phyloP scores from a whole-genome alignment of 2,329 filamentous ascomycete genomes.

The Hymenoscyphus fructigenus region DNA sequence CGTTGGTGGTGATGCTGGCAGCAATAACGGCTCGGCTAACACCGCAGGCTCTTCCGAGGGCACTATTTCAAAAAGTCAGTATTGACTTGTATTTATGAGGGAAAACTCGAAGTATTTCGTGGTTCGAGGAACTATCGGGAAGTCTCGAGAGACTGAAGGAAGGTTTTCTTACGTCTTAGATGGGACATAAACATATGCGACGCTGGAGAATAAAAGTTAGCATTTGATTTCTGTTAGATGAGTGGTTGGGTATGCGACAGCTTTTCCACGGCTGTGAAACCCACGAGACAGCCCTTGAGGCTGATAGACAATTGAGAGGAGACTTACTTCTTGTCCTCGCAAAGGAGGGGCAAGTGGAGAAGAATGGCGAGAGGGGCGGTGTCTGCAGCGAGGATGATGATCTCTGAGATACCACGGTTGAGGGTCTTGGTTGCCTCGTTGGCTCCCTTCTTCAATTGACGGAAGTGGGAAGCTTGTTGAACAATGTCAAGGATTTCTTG shows the following conservation, averaged over 20 bases:
- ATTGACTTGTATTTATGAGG: not conserved
- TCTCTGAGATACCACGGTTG: slow-evolving; percentile 85
- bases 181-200: slow-evolving; percentile 71
- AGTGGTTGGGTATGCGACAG: not conserved
- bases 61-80: slow-evolving; percentile 35
- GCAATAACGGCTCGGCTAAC: slow-evolving; percentile 87
- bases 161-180: slow-evolving; percentile 58
- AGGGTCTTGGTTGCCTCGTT: slow-evolving; percentile 87
- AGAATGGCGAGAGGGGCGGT: slow-evolving; percentile 84
- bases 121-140: not conserved
- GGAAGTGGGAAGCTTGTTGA: slow-evolving; percentile 56
- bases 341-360: slow-evolving; percentile 83
- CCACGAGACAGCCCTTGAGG: slow-evolving; percentile 33
- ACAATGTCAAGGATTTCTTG: slow-evolving; percentile 82
- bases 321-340: slow-evolving; percentile 64
- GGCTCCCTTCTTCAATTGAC: slow-evolving; percentile 85
- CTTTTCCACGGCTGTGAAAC: not conserved
- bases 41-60: slow-evolving; percentile 85
- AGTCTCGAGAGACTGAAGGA: not conserved
- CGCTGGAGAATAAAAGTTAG: slow-evolving; percentile 45
- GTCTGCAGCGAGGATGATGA: slow-evolving; percentile 87
- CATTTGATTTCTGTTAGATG: slow-evolving; percentile 29
- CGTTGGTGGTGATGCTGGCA: slow-evolving; percentile 86
- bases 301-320: slow-evolving; percentile 24
- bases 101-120: not conserved